Base-by-base conservation (phyloP, 139 green algal genomes). In the Picochlorum sp. region DNA sequence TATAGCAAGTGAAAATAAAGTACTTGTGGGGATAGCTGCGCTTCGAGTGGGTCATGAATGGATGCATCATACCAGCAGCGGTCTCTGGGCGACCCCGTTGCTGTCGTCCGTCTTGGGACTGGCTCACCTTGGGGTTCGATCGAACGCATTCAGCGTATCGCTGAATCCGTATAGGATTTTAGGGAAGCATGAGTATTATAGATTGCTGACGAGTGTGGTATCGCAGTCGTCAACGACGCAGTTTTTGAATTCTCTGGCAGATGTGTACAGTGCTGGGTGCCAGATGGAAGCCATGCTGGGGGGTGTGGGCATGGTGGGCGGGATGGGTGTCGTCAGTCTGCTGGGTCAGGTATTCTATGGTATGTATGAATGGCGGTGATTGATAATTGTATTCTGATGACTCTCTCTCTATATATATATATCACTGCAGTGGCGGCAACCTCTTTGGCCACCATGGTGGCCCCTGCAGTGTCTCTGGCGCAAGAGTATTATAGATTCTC, bases 151-250 rank as follows among this genome's bases (percentile, higher is more conserved):
- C 23, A 30, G n/a, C 18, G 7, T 30, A 57, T 64, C 45, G 18
- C 11, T 77, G 4, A 72, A 69, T 47, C 23, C 64, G 1, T 47
- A 62, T 16, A 62, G 57, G 8, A 57, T 77, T 15, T 1, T 77
- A 9, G 30, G 67, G 28, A 20, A n/a, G 6, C 9, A 31, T 4
- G 70, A 77, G 57, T 68, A 50, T 57, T 45, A 58, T 41, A 67
- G 70, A n/a, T 57, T 77, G 47, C 49, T 20, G 56, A 68, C 57
- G 44, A 14, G 49, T 9, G 45, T 34, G 14, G 21, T 64, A 20
- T 38, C 72, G 13, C 45, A 67, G 28, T 8, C 49, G 20, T 37
- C 56, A 38, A 52, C 60, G 49, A 60, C 63, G 8, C 63, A 63
- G 24, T 49, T 71, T 11, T 58, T 45, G 20, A 37, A 11, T 62